Conservation (phyloP, 2,329 filamentous ascomycete genomes). For the Cladosporium sp. region DNA sequence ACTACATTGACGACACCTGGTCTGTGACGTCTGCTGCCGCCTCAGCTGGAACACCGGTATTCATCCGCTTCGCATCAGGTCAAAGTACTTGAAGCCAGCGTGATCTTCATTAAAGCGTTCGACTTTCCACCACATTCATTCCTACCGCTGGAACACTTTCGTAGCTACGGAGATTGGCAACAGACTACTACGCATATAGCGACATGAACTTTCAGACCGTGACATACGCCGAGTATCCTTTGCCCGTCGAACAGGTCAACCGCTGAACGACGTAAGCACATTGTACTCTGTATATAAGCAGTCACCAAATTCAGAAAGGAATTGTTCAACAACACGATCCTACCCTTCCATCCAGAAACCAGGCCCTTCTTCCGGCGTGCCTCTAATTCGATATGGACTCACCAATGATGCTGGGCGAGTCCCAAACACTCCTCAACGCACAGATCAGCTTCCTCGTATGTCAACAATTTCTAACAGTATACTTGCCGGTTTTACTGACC, state of each 20-base stretch:
- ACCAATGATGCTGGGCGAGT: slow-evolving; percentile 30
- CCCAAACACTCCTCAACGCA: slow-evolving; percentile 48
- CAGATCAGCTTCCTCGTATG: slow-evolving; percentile 52
- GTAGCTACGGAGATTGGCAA: slow-evolving; percentile 12
- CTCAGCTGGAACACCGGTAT: not conserved
- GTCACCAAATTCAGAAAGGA: not conserved
- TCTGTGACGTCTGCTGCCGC: slow-evolving; percentile 9
- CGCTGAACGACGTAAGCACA: slow-evolving; percentile 25
- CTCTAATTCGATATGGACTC: slow-evolving; percentile 11
- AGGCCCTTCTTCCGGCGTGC: not conserved
- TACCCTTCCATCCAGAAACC: not conserved
- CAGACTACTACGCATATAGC: slow-evolving; percentile 17
- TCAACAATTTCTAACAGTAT: slow-evolving; percentile 22
- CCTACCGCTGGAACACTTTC: slow-evolving; percentile 5
- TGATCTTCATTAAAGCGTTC: slow-evolving; percentile 22
- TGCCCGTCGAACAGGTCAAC: slow-evolving; percentile 33
- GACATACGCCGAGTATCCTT: slow-evolving; percentile 28
- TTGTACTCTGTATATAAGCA: slow-evolving; percentile 9
- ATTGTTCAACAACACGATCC: not conserved
- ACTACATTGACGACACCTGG: slow-evolving; percentile 12
- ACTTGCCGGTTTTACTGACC: slow-evolving; percentile 14
- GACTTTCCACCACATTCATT: slow-evolving; percentile 16
- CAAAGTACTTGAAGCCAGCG: slow-evolving; percentile 20
- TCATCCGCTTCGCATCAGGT: not conserved
- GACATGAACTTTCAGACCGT: slow-evolving; percentile 34